Percentiles rank a stretch among this genome's conserved stretches.
Conservation (phyloP, 768 basidiomycete species). For the Pleurotus tuber-regium region DNA sequence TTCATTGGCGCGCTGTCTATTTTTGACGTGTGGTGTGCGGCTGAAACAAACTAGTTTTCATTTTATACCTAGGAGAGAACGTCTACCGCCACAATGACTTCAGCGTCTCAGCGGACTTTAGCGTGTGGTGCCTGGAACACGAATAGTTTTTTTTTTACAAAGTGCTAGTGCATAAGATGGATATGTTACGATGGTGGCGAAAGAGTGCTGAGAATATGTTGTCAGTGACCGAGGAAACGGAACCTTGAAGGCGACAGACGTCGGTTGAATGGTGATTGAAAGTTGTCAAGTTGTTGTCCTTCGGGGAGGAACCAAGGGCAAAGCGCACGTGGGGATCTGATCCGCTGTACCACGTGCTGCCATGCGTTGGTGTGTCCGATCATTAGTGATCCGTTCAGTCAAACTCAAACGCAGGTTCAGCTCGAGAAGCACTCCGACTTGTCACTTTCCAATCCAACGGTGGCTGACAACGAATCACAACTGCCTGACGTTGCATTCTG, state of each 20-base stretch:
- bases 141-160: too few relatives aligned
- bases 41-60: constrained; percentile 11
- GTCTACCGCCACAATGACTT: constrained; percentile 6
- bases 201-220: too few relatives aligned
- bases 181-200: too few relatives aligned
- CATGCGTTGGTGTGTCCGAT: background rate
- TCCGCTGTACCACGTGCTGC: constrained; percentile 5
- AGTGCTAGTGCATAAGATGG: too few relatives aligned
- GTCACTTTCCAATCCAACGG: background rate
- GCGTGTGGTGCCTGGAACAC: constrained; percentile 6
- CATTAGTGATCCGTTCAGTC: constrained; percentile 7
- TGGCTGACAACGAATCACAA: background rate
- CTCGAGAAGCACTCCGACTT: background rate
- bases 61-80: too few relatives aligned
- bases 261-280: too few relatives aligned
- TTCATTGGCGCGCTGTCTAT: constrained; percentile 3
- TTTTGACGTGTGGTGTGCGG: constrained; percentile 8
- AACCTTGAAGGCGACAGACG: too few relatives aligned
- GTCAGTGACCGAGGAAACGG: too few relatives aligned
- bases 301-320: too few relatives aligned
- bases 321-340: constrained; percentile 4
- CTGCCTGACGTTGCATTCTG: constrained; percentile 1
- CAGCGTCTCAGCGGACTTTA: constrained; percentile 7
- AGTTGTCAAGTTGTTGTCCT: too few relatives aligned
- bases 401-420: constrained; percentile 4